Evolutionary conservation across 371 early-diverging fungal genomes (phyloP).

Genomic region (Rhizomucor miehei): DNA sequence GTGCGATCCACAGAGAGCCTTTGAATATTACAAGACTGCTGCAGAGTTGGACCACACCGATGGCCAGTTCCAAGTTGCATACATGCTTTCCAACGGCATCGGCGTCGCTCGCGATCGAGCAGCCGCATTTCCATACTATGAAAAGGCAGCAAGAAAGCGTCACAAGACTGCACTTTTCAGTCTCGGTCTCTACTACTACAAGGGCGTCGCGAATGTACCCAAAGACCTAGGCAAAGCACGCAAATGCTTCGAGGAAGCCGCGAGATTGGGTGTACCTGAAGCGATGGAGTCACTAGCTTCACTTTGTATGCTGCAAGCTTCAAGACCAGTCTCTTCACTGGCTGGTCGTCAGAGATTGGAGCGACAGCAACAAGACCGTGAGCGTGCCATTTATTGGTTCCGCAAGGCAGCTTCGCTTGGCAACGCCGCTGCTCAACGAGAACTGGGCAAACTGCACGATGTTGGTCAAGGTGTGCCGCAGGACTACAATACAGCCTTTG

Average conservation of each 20-base stretch:
- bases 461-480: constrained; percentile 62
- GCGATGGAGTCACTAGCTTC: constrained; percentile 45
- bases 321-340: constrained; percentile 19
- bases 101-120: constrained; percentile 44
- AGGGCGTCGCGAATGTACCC: constrained; percentile 35
- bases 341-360: constrained; percentile 8
- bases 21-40: constrained; percentile 28
- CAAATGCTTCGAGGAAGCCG: constrained; percentile 40
- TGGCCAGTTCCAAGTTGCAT: constrained; percentile 38
- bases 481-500: constrained; percentile 70
- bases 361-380: constrained; percentile 13
- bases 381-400: constrained; percentile 43
- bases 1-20: constrained; percentile 21
- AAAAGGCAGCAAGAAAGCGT: constrained; percentile 47
- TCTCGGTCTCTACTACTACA: constrained; percentile 45
- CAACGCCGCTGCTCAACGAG: constrained; percentile 65
- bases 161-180: constrained; percentile 39
- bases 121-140: constrained; percentile 54
- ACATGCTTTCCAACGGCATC: constrained; percentile 40
- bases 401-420: constrained; percentile 43
- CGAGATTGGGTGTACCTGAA: constrained; percentile 36
- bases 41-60: constrained; percentile 31
- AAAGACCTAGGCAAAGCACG: constrained; percentile 35
- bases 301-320: constrained; percentile 31
- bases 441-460: constrained; percentile 84